Evolutionary conservation across 2,329 filamentous ascomycete genomes (phyloP), one percentile per base, ranked within the genome.

Genomic region (Chaetothyriales sp.): DNA sequence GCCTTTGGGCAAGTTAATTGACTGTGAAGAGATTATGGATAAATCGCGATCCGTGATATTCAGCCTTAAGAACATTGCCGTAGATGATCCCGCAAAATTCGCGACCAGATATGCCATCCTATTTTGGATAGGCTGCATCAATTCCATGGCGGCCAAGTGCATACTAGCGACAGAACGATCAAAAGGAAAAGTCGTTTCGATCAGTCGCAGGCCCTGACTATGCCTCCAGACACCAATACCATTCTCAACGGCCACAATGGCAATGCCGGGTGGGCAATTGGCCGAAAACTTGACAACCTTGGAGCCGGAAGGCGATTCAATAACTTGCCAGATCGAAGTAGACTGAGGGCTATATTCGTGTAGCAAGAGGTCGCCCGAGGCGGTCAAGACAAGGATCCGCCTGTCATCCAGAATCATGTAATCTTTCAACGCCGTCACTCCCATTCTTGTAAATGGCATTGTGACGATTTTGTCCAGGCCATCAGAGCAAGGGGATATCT

Each of bases 321-420:
- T 40, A 2, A 40, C 13, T 40, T 40, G 9, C 33, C 33, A 40
- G 2, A 13, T 40, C 13, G 33, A 40, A 40, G 33, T 15, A 40
- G 9, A 15, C 33, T 40, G 10, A 15, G 2, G 33, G 33, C 33
- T 13, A 40, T 40, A 40, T 40, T 40, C 10, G 13, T 40, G 33
- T 9, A 25, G 47, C 43, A 53, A 57, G 5, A 60, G 40, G 40
- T 56, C 51, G 10, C 58, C 58, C 18, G 37, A 44, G 18, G 56
- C 53, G 9, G 57, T 59, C 5, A 50, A 52, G 7, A 56, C 56
- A 28, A 60, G 33, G 15, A 56, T 53, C 29, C 49, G 48, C 19
- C 43, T 18, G 22, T 47, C 33, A 19, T 49, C 33, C n/a, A 54
- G 13, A 6, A 58, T 18, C 10, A 54, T 29, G 44, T 59, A 60